Evolutionary conservation across 768 basidiomycete genomes (phyloP), one percentile per base, ranked within the genome.

Genomic region (Gloeopeniophorella convolvens): DNA sequence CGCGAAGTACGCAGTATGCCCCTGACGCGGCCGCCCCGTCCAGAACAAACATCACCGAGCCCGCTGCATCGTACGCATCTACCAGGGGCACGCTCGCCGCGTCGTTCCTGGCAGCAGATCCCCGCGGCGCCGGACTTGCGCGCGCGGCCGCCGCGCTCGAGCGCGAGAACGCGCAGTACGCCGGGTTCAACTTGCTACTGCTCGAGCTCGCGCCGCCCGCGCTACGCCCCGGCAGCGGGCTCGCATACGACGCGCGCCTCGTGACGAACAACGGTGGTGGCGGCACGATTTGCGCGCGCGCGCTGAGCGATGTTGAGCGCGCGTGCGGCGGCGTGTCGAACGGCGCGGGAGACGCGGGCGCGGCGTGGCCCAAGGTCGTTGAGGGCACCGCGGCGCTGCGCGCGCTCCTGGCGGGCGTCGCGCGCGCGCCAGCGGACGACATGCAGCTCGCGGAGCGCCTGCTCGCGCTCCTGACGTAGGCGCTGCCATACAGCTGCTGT

Each of bases 31-130:
- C 46, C 12, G 16, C 21, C 62, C 59, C 51, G 63, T 68, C 27
- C 36, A 89, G 88, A 63, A 92, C 89, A 16, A 91, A 92, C 70
- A 89, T 91, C 64, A 87, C 84, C 35, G 89, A 91, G 66, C 70
- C 77, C n/a, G 49, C 62, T 32, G 63, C 61, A 54, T 60, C 65
- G 42, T 78, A 75, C 56, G 54, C 65, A 48, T 76, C 76, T 26
- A 86, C 88, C 59, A 76, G 89, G 58, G 89, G 89, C 42, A 68
- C 71, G 46, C 72, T 92, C 56, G 72, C 80, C 42, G 75, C 83
- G 24, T 76, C 78, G 20, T 89, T 86, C 62, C 76, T 92, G 59
- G 66, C 75, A 58, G 75, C 79, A 42, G 68, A 75, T 62, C 66
- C 72, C 46, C 63, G 70, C 45, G 32, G 35, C 20, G 61, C 63